Percentiles rank a stretch among this genome's conserved stretches.
phyloP scores from a whole-genome alignment of 2,329 filamentous ascomycete species.

The Septoria petroselini region DNA sequence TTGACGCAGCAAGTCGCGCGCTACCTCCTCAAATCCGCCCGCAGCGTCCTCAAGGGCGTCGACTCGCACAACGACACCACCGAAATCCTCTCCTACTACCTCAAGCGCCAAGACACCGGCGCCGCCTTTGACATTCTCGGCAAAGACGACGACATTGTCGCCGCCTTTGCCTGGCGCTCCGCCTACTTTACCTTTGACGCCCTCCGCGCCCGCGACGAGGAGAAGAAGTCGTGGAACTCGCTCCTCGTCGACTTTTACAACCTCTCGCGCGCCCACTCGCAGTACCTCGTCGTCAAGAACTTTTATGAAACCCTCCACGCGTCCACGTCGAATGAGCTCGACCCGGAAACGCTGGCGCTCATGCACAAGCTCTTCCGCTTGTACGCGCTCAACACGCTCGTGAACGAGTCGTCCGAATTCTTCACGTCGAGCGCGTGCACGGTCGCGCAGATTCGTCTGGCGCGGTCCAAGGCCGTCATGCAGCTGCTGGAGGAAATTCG shows the following conservation, averaged over 20 bases:
- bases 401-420: slow-evolving; percentile 68
- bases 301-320: slow-evolving; percentile 67
- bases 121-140: slow-evolving; percentile 72
- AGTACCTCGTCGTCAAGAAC: slow-evolving; percentile 76
- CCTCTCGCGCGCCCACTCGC: slow-evolving; percentile 69
- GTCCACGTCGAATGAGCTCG: slow-evolving; percentile 51
- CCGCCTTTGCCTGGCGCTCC: slow-evolving; percentile 72
- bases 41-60: slow-evolving; percentile 64
- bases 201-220: slow-evolving; percentile 68
- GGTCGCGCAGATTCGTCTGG: slow-evolving; percentile 68
- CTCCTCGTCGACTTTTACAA: slow-evolving; percentile 76
- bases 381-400: slow-evolving; percentile 63
- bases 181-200: slow-evolving; percentile 73
- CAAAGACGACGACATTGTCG: slow-evolving; percentile 66
- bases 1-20: slow-evolving; percentile 74
- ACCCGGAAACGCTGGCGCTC: slow-evolving; percentile 55
- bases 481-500: slow-evolving; percentile 67
- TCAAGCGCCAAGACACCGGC: slow-evolving; percentile 64
- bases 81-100: slow-evolving; percentile 62
- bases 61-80: slow-evolving; percentile 66
- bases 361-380: slow-evolving; percentile 67
- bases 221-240: slow-evolving; percentile 75
- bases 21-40: slow-evolving; percentile 73
- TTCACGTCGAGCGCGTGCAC: slow-evolving; percentile 67
- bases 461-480: slow-evolving; percentile 65